Evolutionary conservation across 1,139 yeast species (phyloP), one percentile per base, ranked within the genome.

Genomic region (Yamadazyma songkhlaensis): DNA sequence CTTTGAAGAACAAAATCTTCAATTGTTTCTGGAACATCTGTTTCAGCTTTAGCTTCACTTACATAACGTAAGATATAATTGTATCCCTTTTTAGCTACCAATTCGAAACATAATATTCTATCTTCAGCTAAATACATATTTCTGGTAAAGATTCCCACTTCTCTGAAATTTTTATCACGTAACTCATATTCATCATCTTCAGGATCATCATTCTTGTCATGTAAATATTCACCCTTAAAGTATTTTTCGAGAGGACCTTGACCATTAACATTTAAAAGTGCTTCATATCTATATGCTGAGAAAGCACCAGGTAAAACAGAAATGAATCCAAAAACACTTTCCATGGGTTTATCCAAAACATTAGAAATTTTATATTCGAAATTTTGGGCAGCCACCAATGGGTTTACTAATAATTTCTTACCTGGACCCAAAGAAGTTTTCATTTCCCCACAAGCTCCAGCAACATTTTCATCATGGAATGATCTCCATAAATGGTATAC

Each of bases 391-490:
- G 94, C 90, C 8, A 85, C 90, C 35, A 85, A 61, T 4, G 95
- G 95, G 54, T 85, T 85, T 17, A 74, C 55, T 35, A 85, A 67
- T 39, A 81, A 67, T 38, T 62, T 61, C 39, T 70, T 70, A 6
- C 73, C 74, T 4, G 67, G 71, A 5, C 94, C 92, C 41, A 84
- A 65, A 43, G 81, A 72, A 2, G 84, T 86, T 44, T 74, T 75
- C 67, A 85, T 84, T 55, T 85, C 95, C 21, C 95, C 95, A 71
- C 95, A 85, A 2, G 94, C 89, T 14, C 95, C 95, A 0, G 89
- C 95, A n/a, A 85, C 87, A 41, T 74, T 70, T 1, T 82, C 77
- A 54, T 84, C 83, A 47, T 81, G 80, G 57, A 85, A 85, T 9
- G 84, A 63, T 53, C 76, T 78, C 95, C 95, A 85, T 40, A 85